Conservation (phyloP, 1,284 basidiomycete species). For the Fistulinella cinereoalba region DNA sequence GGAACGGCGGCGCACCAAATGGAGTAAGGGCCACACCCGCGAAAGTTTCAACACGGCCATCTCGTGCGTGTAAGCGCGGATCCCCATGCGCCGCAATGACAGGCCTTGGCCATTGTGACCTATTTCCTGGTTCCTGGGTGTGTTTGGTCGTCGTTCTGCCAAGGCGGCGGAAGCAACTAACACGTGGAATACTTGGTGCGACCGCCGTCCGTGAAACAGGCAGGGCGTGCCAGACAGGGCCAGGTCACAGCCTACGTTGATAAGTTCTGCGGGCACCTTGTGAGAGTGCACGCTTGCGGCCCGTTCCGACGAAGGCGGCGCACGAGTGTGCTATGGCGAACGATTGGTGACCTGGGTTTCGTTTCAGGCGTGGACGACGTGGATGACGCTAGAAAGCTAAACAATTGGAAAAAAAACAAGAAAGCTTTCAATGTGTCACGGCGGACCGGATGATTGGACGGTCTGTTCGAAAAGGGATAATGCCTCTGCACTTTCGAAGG, state of each 20-base stretch:
- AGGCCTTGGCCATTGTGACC: background rate
- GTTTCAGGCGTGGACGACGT: no score
- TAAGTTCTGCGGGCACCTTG: no score
- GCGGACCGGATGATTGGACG: no score
- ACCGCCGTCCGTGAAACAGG: conserved; percentile 12
- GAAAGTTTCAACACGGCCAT: conserved; percentile 20
- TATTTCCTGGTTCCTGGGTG: background rate
- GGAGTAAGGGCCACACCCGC: conserved; percentile 16
- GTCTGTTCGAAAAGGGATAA: no score
- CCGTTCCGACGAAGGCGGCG: no score
- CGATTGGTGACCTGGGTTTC: no score
- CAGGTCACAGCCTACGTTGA: conserved; percentile 1
- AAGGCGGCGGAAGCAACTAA: conserved; percentile 3
- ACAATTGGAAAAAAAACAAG: no score
- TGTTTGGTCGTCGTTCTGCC: conserved; percentile 1
- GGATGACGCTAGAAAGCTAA: no score
- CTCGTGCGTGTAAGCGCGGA: background rate
- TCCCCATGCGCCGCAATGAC: background rate
- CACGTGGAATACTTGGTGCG: conserved; percentile 17
- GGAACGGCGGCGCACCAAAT: conserved; percentile 8
- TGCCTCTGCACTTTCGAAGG: no score
- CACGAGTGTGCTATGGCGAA: no score
- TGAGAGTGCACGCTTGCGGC: no score
- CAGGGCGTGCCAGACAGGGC: background rate
- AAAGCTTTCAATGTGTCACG: no score